Conservation (phyloP, 495 filamentous ascomycete species). For the Cairneyella variabilis region DNA sequence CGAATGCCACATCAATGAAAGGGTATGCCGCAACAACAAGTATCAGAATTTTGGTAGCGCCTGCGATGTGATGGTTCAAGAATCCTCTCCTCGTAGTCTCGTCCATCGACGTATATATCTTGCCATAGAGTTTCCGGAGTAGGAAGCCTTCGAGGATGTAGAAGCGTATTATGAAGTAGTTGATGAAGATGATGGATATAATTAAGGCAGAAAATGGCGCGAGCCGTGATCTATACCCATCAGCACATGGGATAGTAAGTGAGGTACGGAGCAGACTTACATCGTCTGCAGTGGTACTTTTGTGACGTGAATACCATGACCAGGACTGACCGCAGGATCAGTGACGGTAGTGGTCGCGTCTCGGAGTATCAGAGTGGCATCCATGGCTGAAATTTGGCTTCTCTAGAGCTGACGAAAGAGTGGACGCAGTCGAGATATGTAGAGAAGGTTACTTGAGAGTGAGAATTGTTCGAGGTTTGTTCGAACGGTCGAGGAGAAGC, state of each 20-base stretch:
- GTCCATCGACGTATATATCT: slow-evolving; percentile 33
- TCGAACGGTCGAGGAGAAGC: no score
- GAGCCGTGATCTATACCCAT: no score
- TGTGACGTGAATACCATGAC: slow-evolving; percentile 18
- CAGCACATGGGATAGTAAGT: no score
- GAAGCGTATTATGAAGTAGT: slow-evolving; percentile 40
- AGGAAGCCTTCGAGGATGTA: slow-evolving; percentile 43
- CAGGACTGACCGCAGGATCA: no score
- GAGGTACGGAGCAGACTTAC: no score
- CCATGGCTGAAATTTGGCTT: slow-evolving; percentile 4
- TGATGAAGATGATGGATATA: slow-evolving; percentile 37
- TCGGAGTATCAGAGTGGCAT: neutral
- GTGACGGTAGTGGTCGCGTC: neutral
- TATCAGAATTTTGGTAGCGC: slow-evolving; percentile 40
- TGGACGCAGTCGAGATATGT: no score
- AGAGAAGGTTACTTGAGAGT: no score
- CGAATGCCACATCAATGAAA: slow-evolving; percentile 39
- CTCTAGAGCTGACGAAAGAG: no score
- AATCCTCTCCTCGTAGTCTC: slow-evolving; percentile 41
- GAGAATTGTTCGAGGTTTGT: no score
- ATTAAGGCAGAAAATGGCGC: slow-evolving; percentile 43
- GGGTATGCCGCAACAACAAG: slow-evolving; percentile 41
- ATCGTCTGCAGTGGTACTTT: slow-evolving; percentile 20
- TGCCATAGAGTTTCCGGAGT: slow-evolving; percentile 33
- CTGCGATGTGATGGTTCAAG: slow-evolving; percentile 48